phyloP scores from a whole-genome alignment of 192 early-diverging fungal genomes.

The Ambispora gerdemannii region DNA sequence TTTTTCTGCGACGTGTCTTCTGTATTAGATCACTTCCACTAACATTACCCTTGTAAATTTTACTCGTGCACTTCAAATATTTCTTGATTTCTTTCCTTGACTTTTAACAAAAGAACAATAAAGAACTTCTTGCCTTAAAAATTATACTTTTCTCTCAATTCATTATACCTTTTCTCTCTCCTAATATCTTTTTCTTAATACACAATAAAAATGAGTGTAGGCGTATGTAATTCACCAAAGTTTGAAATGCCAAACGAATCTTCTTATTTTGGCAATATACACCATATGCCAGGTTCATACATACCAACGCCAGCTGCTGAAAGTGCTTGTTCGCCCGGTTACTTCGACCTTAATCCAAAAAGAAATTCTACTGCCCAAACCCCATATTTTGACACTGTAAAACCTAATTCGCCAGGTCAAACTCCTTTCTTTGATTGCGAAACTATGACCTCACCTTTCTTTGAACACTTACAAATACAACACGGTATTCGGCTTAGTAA shows the following conservation, averaged over 20 bases:
- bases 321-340: slow-evolving; percentile 1
- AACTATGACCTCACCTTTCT: slow-evolving; percentile 1
- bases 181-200: too few species aligned
- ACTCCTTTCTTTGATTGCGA: slow-evolving; percentile 27
- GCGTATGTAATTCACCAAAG: slow-evolving; percentile 10
- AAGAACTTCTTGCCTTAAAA: too few species aligned
- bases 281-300: slow-evolving; percentile 18
- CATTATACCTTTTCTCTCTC: too few species aligned
- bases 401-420: neutral
- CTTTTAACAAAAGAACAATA: too few species aligned
- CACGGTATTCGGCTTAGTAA: neutral
- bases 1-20: too few species aligned
- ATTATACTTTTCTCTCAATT: too few species aligned
- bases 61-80: too few species aligned
- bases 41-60: too few species aligned
- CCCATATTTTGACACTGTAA: slow-evolving; percentile 16
- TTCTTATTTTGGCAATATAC: slow-evolving; percentile 20
- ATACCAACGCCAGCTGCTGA: slow-evolving; percentile 14
- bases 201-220: slow-evolving; percentile 23
- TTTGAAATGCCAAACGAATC: slow-evolving; percentile 15
- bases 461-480: slow-evolving; percentile 20
- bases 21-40: too few species aligned
- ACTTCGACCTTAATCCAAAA: slow-evolving; percentile 25
- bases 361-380: neutral
- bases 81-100: too few species aligned